These are phyloP conservation scores for Citrus trifoliata DNA, from an alignment of 345 rosid species.

Conservation along the genomic window DNA sequence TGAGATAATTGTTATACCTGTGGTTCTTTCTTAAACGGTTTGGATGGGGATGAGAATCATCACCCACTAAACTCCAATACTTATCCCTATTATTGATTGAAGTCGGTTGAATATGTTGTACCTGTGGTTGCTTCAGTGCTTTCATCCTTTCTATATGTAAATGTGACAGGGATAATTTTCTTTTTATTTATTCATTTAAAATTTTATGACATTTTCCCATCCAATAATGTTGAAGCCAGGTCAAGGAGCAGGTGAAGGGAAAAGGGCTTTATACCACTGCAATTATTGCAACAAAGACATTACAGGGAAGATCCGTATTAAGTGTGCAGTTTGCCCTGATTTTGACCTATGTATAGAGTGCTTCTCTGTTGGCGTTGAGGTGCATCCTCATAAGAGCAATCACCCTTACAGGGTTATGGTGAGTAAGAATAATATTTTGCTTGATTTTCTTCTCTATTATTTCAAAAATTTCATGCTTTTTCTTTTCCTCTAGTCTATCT, in stretches of 20 bases:
- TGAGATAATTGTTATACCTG: neutral
- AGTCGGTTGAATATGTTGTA: neutral
- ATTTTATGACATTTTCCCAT: neutral
- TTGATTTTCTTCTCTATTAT: neutral
- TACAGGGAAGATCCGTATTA: conserved; percentile 84
- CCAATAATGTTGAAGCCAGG: conserved; percentile 40
- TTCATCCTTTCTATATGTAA: neutral
- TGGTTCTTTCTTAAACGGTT: no score
- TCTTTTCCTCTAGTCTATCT: neutral
- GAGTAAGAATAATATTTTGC: conserved; percentile 28
- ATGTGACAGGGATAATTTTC: neutral
- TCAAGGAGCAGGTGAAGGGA: conserved; percentile 77
- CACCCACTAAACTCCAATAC: no score
- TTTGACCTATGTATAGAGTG: conserved; percentile 96
- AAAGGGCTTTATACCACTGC: conserved; percentile 84
- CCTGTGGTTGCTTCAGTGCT: neutral
- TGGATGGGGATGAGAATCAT: no score
- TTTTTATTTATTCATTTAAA: neutral
- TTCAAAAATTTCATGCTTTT: neutral
- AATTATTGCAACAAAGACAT: conserved; percentile 97
- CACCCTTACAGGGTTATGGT: conserved; percentile 97
- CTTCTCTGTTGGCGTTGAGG: conserved; percentile 93
- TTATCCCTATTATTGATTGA: no score
- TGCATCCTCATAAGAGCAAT: conserved; percentile 79
- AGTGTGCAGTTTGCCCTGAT: conserved; percentile 93